Conservation (phyloP, 768 basidiomycete genomes). For the Cystofilobasidium ferigula region DNA sequence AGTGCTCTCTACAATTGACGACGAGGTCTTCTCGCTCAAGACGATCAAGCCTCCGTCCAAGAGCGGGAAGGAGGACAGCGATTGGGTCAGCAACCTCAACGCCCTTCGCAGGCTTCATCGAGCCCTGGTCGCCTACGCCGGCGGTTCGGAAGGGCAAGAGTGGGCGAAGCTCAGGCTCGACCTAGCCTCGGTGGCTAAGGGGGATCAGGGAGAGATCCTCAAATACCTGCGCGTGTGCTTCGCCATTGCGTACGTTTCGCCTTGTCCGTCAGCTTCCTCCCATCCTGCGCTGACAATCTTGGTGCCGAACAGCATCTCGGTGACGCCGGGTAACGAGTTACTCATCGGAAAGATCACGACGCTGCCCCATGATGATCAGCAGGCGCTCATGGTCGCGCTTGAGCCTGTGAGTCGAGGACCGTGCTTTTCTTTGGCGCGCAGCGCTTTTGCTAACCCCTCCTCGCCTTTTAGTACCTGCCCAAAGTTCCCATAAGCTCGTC, state of each 20-base stretch:
- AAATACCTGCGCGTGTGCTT: constrained; percentile 70
- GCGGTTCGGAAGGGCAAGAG: constrained; percentile 34
- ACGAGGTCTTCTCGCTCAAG: constrained; percentile 56
- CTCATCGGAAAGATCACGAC: constrained; percentile 82
- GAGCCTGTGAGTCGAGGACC: constrained; percentile 65
- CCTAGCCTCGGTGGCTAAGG: constrained; percentile 70
- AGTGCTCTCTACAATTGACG: constrained; percentile 63
- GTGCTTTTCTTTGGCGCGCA: neutral
- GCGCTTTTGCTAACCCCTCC: neutral
- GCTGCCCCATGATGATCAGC: constrained; percentile 70
- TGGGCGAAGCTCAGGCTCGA: constrained; percentile 58
- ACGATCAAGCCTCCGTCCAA: constrained; percentile 41
- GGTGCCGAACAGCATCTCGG: constrained; percentile 17
- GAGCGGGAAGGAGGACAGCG: constrained; percentile 52
- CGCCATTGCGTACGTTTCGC: constrained; percentile 47
- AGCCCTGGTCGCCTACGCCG: constrained; percentile 77
- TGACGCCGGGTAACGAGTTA: constrained; percentile 50
- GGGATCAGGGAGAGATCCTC: constrained; percentile 54
- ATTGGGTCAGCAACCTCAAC: constrained; percentile 80
- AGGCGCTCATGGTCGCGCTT: constrained; percentile 82
- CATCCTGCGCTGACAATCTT: neutral
- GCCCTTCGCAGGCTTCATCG: constrained; percentile 74
- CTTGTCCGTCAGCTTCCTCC: neutral
- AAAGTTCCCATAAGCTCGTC: neutral
- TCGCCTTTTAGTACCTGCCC: constrained; percentile 5